phyloP scores from a whole-genome alignment of 2,329 filamentous ascomycete genomes.

The Trichophyton equinum region DNA sequence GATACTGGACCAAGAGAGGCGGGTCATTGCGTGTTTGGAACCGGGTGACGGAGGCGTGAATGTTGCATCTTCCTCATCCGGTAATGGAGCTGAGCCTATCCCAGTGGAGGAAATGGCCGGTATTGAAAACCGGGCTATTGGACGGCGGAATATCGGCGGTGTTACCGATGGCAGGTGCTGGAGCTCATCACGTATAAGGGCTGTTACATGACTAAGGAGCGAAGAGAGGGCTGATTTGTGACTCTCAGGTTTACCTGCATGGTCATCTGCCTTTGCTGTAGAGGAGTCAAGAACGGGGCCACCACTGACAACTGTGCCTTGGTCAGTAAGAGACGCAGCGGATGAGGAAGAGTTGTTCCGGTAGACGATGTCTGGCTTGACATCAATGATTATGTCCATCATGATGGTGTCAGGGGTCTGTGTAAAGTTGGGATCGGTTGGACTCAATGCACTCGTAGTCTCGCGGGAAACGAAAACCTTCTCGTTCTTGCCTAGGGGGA shows the following conservation, averaged over 20 bases:
- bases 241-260: conserved; percentile 15
- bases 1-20: conserved; percentile 56
- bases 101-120: conserved; percentile 41
- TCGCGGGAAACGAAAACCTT: conserved; percentile 70
- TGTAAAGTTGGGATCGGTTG: conserved; percentile 70
- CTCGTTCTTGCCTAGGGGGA: conserved; percentile 75
- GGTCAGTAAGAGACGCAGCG: conserved; percentile 15
- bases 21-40: conserved; percentile 28
- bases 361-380: conserved; percentile 12
- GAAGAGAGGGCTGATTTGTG: conserved; percentile 35
- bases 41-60: conserved; percentile 21
- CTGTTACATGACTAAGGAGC: conserved; percentile 39
- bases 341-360: conserved; percentile 18
- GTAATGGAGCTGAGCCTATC: conserved; percentile 52
- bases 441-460: conserved; percentile 52
- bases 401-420: conserved; percentile 59
- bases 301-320: conserved; percentile 14
- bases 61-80: conserved; percentile 49
- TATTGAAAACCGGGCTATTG: conserved; percentile 29
- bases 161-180: conserved; percentile 22
- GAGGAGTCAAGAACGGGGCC: conserved; percentile 18
- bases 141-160: conserved; percentile 21
- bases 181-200: conserved; percentile 35
- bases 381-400: conserved; percentile 61
- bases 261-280: conserved; percentile 14